These are phyloP conservation scores for Flaveria brownii DNA, from an alignment of 129 eudicot species.

Conservation along the genomic window DNA sequence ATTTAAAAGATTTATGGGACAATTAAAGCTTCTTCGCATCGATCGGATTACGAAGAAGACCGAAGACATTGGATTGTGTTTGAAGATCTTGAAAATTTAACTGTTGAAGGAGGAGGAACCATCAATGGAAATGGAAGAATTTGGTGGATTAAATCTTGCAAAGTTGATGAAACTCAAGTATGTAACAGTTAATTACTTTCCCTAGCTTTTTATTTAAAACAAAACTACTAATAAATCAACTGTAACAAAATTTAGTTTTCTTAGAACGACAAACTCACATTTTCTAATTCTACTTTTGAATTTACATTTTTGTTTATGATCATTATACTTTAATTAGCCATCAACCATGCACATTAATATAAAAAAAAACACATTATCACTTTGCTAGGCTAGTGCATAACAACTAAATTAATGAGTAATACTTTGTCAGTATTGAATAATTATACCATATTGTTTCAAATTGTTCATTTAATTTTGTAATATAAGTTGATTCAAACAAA, in stretches of 20 bases:
- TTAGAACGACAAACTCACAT: too few relatives aligned
- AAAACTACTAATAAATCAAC: background rate
- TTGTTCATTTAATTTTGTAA: background rate
- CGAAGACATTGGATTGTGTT: constrained; percentile 63
- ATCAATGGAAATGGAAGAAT: constrained; percentile 77
- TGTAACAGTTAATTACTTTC: background rate
- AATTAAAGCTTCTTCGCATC: constrained; percentile 56
- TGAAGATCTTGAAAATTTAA: constrained; percentile 44
- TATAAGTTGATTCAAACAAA: background rate
- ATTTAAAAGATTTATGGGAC: constrained; percentile 65
- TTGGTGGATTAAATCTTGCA: constrained; percentile 94
- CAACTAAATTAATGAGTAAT: background rate
- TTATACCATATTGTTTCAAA: background rate
- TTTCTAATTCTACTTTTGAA: too few relatives aligned
- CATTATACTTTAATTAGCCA: too few relatives aligned
- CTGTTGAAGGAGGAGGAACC: constrained; percentile 79
- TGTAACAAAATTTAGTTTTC: too few relatives aligned
- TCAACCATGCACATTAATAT: too few relatives aligned
- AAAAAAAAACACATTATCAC: too few relatives aligned
- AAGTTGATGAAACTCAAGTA: constrained; percentile 63
- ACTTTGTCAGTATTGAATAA: background rate
- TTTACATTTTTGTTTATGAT: too few relatives aligned
- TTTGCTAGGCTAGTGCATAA: background rate
- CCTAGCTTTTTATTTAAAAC: background rate
- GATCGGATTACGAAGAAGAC: constrained; percentile 38